These are phyloP conservation scores for Neurospora hispaniola DNA, from an alignment of 495 filamentous ascomycete genomes.

Conservation along the genomic window DNA sequence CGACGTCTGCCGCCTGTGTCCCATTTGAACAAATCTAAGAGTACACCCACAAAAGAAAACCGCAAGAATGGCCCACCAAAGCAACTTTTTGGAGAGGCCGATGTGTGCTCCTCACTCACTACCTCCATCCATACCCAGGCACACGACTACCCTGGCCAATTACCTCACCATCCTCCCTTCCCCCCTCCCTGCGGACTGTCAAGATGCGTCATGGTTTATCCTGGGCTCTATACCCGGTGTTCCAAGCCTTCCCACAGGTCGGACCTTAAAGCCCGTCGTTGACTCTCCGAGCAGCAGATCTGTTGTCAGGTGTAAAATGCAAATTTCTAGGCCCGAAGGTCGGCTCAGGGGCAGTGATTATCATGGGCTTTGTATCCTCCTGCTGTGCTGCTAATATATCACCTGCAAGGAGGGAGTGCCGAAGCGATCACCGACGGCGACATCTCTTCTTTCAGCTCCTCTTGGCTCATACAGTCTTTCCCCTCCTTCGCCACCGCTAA, in stretches of 20 bases:
- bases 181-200: not conserved
- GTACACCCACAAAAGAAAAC: too few species aligned
- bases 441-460: not conserved
- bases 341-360: constrained; percentile 10
- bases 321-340: constrained; percentile 31
- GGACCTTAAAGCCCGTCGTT: constrained; percentile 55
- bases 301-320: constrained; percentile 27
- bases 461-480: not conserved
- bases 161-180: constrained; percentile 8
- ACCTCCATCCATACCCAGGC: not conserved
- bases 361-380: not conserved
- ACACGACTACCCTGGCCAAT: not conserved
- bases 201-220: not conserved
- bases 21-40: too few species aligned
- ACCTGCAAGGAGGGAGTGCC: constrained; percentile 2
- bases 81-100: too few species aligned
- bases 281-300: constrained; percentile 38
- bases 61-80: too few species aligned
- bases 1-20: not conserved
- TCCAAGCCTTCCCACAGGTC: constrained; percentile 45
- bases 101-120: not conserved
- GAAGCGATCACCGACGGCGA: constrained; percentile 12
- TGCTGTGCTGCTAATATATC: not conserved
- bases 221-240: not conserved
- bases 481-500: constrained; percentile 3